These are phyloP conservation scores for Luzula sylvatica DNA, from an alignment of 176 grass and related monocot species.

Conservation along the genomic window DNA sequence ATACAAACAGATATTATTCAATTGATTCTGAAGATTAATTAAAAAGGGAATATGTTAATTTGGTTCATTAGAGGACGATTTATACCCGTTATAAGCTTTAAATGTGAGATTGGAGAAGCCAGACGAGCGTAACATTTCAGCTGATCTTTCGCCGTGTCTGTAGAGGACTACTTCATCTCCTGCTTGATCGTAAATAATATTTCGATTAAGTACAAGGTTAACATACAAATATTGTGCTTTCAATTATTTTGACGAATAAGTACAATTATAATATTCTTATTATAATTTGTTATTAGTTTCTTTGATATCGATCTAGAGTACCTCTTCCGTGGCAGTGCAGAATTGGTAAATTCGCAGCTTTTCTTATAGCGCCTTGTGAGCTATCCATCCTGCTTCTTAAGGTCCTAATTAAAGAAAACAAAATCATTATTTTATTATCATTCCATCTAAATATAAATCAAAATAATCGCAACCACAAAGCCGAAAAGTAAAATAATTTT, in stretches of 20 bases:
- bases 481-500: too few relatives aligned
- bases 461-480: too few relatives aligned
- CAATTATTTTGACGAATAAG: too few relatives aligned
- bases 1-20: background rate
- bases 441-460: background rate
- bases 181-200: constrained; percentile 19
- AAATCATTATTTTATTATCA: background rate
- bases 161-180: constrained; percentile 81
- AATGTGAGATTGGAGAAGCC: constrained; percentile 52
- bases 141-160: constrained; percentile 63
- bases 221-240: too few relatives aligned
- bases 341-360: constrained; percentile 53
- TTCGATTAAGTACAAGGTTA: too few relatives aligned
- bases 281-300: too few relatives aligned
- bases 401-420: constrained; percentile 33
- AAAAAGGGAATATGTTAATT: background rate
- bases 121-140: constrained; percentile 44
- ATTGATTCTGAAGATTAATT: background rate
- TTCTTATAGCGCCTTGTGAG: constrained; percentile 55
- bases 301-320: too few relatives aligned
- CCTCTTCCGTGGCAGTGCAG: constrained; percentile 83
- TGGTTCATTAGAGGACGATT: background rate
- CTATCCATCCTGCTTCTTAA: constrained; percentile 76
- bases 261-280: too few relatives aligned
- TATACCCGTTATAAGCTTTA: constrained; percentile 79